These are phyloP conservation scores for Panicum hallii DNA, from an alignment of 202 grass and related monocot genomes.

Conservation along the genomic window DNA sequence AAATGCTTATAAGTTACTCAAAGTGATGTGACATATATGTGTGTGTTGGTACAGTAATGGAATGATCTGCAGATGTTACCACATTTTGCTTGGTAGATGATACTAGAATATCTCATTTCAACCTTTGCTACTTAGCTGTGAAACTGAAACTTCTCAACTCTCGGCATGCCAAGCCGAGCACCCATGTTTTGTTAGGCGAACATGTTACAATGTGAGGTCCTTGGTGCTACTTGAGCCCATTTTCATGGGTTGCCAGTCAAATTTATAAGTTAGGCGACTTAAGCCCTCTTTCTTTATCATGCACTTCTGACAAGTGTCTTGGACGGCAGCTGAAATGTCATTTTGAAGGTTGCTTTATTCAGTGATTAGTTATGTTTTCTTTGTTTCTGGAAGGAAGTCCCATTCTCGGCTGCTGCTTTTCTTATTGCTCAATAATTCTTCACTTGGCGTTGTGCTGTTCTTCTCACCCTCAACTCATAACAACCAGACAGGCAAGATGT, in stretches of 20 bases:
- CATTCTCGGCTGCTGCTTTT: constrained; percentile 38
- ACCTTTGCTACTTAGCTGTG: not conserved
- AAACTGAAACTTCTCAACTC: not conserved
- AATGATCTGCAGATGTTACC: not conserved
- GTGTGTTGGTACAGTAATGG: not conserved
- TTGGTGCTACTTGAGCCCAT: not conserved
- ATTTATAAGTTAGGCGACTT: constrained; percentile 6
- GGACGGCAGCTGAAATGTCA: constrained; percentile 32
- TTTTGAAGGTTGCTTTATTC: constrained; percentile 11
- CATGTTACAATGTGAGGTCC: not conserved
- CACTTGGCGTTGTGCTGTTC: constrained; percentile 35
- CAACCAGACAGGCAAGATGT: constrained; percentile 30
- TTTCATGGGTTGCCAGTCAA: not conserved
- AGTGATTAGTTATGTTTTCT: not conserved
- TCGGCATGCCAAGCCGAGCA: not conserved
- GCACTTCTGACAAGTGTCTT: constrained; percentile 3
- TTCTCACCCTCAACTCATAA: constrained; percentile 37
- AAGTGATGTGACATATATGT: not conserved
- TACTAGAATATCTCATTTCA: constrained; percentile 1
- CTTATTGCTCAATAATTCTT: constrained; percentile 26
- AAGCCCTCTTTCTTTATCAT: not conserved
- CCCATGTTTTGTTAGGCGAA: not conserved
- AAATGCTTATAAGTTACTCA: not conserved
- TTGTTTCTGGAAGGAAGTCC: constrained; percentile 42
- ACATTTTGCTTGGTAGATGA: not conserved